Evolutionary conservation across 2,329 filamentous ascomycete genomes (phyloP).

Genomic region (Colletotrichum simmondsii): DNA sequence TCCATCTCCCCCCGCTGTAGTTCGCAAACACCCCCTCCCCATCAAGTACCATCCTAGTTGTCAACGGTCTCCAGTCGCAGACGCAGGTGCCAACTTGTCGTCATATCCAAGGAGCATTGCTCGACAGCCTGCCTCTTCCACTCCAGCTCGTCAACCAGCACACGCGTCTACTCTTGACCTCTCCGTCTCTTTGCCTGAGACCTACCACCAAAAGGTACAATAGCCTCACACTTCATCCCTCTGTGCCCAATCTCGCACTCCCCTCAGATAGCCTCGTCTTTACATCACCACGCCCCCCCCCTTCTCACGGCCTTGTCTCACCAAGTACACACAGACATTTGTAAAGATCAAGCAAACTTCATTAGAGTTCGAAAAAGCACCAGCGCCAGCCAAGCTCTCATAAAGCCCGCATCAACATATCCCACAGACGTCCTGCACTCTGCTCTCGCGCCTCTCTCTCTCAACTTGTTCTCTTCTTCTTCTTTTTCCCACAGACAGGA

Average conservation of each 20-base stretch:
- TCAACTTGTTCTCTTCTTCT: neutral
- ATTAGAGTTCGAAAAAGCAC: neutral
- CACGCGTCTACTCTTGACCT: neutral
- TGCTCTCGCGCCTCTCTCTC: conserved; percentile 2
- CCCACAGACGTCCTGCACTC: conserved; percentile 23
- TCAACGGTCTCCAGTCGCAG: neutral
- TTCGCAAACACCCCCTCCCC: neutral
- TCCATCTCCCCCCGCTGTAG: neutral
- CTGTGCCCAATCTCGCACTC: neutral
- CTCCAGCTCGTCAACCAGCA: neutral
- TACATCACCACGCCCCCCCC: neutral
- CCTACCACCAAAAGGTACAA: neutral
- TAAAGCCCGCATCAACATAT: conserved; percentile 31
- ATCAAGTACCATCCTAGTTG: conserved; percentile 15
- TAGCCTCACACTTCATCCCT: neutral
- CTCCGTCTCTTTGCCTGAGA: neutral
- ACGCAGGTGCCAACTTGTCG: conserved; percentile 16
- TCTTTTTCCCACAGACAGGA: conserved; percentile 16
- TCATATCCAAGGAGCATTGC: conserved; percentile 22
- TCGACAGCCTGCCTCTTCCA: neutral
- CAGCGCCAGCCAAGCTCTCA: conserved; percentile 13
- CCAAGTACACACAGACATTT: conserved; percentile 27
- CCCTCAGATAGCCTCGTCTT: conserved; percentile 10
- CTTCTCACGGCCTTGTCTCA: conserved; percentile 28
- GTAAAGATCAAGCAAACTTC: conserved; percentile 1